phyloP scores from a whole-genome alignment of 352 stramenopile genomes.

The Phytophthora fragariae region DNA sequence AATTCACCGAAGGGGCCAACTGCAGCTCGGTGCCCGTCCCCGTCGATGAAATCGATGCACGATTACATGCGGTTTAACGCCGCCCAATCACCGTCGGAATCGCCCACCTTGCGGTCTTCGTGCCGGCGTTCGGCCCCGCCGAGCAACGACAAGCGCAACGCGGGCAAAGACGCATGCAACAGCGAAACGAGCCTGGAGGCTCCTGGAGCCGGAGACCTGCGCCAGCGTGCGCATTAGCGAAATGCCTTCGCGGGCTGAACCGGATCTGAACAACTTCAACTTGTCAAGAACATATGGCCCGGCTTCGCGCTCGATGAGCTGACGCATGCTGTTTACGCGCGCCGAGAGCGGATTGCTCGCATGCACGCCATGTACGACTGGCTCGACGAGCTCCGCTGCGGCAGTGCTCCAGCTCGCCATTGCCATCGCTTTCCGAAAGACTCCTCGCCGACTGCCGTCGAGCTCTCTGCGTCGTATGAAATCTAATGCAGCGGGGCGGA shows the following conservation, averaged over 20 bases:
- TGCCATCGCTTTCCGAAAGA: neutral
- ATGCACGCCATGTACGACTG: neutral
- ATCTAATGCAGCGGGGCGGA: neutral
- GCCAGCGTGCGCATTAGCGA: neutral
- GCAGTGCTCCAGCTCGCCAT: neutral
- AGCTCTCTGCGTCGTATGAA: neutral
- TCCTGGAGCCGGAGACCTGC: neutral
- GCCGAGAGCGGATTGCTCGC: constrained; percentile 12
- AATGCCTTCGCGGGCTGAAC: constrained; percentile 17
- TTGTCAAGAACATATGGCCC: constrained; percentile 7
- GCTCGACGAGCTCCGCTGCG: constrained; percentile 6
- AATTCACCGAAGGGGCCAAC: constrained; percentile 4
- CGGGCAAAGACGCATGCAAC: neutral
- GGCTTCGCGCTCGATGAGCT: constrained; percentile 23
- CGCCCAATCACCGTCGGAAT: constrained; percentile 25
- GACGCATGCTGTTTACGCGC: constrained; percentile 29
- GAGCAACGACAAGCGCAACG: neutral
- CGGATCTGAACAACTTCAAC: constrained; percentile 30
- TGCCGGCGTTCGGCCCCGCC: neutral
- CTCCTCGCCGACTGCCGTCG: neutral
- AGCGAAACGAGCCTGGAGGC: neutral
- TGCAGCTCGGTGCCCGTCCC: constrained; percentile 14
- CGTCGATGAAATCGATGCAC: constrained; percentile 13
- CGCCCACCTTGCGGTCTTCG: constrained; percentile 1
- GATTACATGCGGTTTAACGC: constrained; percentile 32